phyloP scores from a whole-genome alignment of 75 land plant species.

The Cupressus sempervirens region DNA sequence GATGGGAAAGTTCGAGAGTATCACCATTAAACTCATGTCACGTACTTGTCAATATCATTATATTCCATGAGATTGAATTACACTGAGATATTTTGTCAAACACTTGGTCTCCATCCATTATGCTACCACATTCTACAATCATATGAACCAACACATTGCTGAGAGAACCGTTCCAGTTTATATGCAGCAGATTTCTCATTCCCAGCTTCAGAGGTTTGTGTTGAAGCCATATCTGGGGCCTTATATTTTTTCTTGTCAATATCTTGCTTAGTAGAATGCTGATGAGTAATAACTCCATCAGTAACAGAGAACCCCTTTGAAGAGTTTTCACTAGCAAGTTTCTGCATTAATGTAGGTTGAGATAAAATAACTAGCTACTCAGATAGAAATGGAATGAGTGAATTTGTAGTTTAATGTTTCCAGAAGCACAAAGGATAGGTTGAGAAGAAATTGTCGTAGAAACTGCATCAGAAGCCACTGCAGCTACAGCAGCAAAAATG shows the following conservation, averaged over 20 bases:
- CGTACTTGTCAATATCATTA: too few relatives aligned
- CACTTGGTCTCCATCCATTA: too few relatives aligned
- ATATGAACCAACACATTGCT: too few relatives aligned
- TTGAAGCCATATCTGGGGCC: slow-evolving; percentile 15
- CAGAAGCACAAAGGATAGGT: slow-evolving; percentile 18
- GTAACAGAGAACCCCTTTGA: slow-evolving; percentile 18
- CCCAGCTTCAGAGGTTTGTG: slow-evolving; percentile 6
- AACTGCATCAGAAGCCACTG: slow-evolving; percentile 28
- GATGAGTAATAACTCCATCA: slow-evolving; percentile 23
- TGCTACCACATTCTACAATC: too few relatives aligned
- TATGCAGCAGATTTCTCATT: slow-evolving; percentile 26
- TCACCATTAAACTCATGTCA: too few relatives aligned
- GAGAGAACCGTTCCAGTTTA: too few relatives aligned
- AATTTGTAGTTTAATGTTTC: slow-evolving; percentile 31
- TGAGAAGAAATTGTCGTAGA: slow-evolving; percentile 14
- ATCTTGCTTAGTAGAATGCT: slow-evolving; percentile 18
- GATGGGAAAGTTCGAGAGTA: too few relatives aligned
- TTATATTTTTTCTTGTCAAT: slow-evolving; percentile 36
- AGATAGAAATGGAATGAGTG: slow-evolving; percentile 49
- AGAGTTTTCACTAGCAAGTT: slow-evolving; percentile 6
- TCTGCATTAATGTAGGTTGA: slow-evolving; percentile 24
- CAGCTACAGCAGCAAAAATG: slow-evolving; percentile 20
- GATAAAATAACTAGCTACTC: slow-evolving; percentile 16
- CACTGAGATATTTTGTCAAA: too few relatives aligned
- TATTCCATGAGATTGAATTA: too few relatives aligned